phyloP scores from a whole-genome alignment of 2,329 filamentous ascomycete species.

The Xylaria sp. region DNA sequence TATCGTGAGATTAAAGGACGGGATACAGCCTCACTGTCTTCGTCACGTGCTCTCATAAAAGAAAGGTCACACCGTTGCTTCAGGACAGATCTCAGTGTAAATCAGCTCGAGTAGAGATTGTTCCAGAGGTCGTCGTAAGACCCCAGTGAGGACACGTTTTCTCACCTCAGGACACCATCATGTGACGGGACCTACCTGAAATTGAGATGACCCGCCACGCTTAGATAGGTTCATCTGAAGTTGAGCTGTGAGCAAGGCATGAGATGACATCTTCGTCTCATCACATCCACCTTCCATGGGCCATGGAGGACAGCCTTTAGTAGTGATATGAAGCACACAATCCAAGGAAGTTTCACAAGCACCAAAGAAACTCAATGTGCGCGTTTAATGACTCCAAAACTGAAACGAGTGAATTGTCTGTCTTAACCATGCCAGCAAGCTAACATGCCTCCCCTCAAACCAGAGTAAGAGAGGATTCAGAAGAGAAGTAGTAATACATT shows the following conservation, averaged over 20 bases:
- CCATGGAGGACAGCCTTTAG: too few relatives aligned
- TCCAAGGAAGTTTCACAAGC: neutral
- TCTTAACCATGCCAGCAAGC: slow-evolving; percentile 21
- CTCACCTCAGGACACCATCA: neutral
- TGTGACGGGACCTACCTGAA: neutral
- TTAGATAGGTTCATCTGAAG: neutral
- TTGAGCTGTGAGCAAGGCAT: too few relatives aligned
- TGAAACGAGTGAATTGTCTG: slow-evolving; percentile 12
- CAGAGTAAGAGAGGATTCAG: neutral
- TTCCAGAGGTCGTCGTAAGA: slow-evolving; percentile 15
- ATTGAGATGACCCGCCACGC: neutral
- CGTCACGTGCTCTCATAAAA: slow-evolving; percentile 10
- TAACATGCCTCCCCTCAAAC: neutral
- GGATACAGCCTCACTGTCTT: slow-evolving; percentile 20
- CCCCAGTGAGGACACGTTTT: slow-evolving; percentile 11
- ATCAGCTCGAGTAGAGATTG: neutral
- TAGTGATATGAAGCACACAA: too few relatives aligned
- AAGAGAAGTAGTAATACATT: slow-evolving; percentile 13
- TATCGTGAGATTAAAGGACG: slow-evolving; percentile 26
- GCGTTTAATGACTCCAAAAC: neutral
- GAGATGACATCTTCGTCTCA: too few relatives aligned
- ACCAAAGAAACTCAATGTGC: too few relatives aligned
- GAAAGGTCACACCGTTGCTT: slow-evolving; percentile 13
- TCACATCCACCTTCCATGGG: too few relatives aligned
- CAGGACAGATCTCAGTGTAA: neutral